Evolutionary conservation across 148 eudicot species (phyloP), one percentile per base, ranked within the genome.

Genomic region (Silene uniflora): DNA sequence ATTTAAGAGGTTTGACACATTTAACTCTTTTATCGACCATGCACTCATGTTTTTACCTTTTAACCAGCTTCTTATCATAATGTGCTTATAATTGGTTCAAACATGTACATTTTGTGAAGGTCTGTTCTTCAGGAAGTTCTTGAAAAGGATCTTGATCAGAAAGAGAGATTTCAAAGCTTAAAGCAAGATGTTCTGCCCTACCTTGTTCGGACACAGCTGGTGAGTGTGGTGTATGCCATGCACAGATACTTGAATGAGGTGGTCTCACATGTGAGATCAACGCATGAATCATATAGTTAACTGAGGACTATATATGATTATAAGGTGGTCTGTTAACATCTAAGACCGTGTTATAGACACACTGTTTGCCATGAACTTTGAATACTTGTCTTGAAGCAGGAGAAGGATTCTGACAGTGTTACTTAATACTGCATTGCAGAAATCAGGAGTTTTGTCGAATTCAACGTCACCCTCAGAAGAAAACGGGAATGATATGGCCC

Each of bases 171-270:
- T 77, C 90, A 78, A 62, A 92, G 97, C 83, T 76, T 95, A 79
- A 87, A 85, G 89, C 89, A 84, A 75, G 98, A 92, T 80, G 97
- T 95, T 69, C 72, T 95, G 76, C 96, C 98, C 59, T 92, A 90
- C 82, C 91, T 95, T 80, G 98, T 95, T 58, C 87, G 89, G 61
- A 92, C 79, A 74, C 97, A 95, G 80, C 90, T 95, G 91, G 98
- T 94, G 73, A 81, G 93, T 80, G 46, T 25, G 35, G 0, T 67
- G 0, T 39, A 39, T 39, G 44, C 10, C 44, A 39, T 39, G 44
- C 44, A 39, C 44, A 39, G 10, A 39, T 32, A 39, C 44, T 7
- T 39, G 8, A 39, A 39, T 1, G 44, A 39, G 44, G 44, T 9
- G 8, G 44, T 7, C 44, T 39, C 44, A 39, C 44, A 7, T 7